Evolutionary conservation across 208 protist genomes (phyloP), one percentile per base, ranked within the genome.

Genomic region (Balamuthia mandrillaris): DNA sequence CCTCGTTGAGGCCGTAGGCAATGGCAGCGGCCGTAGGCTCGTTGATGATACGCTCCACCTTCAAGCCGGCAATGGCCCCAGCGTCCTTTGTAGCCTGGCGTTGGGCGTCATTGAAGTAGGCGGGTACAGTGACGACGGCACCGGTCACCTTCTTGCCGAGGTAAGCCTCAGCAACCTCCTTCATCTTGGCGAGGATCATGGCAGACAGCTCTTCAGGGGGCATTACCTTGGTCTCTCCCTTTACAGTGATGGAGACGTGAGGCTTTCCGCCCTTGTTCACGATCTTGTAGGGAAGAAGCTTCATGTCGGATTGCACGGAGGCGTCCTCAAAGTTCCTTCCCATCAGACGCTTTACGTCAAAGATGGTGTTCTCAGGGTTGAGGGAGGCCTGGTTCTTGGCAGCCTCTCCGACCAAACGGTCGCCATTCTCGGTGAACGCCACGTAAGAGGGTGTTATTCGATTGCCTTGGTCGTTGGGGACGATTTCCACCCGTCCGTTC

Each of bases 71-170:
- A 66, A 99, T 99, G 9, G 84, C 81, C 42, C 96, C 98, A 16
- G 98, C 98, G 63, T 97, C 97, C 91, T 99, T 99, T 9, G 97
- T 99, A 3, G 97, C 94, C 89, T 97, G 92, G 56, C 98, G 92
- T 93, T 99, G 98, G 5, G 93, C 86, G 78, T 99, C 98, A 90
- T 98, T 98, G 91, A 99, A 99, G 91, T 99, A 98, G n/a, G 97
- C 98, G 14, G 98, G 98, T n/a, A 99, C 97, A 21, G 98, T 99
- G 66, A 99, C 93, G 41, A 99, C 98, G 0, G 97, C 98, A 82
- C 97, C 92, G 79, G 86, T 95, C 42, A 99, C 96, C 29, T 84
- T 41, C 77, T 95, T 88, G 45, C 96, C 96, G 0, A 96, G 42
- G 81, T 87, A 87, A 10, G 81, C 78, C 91, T 99, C 97, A 21